These are phyloP conservation scores for Naumovozyma castellii DNA, from an alignment of 805 yeast genomes.

Conservation along the genomic window DNA sequence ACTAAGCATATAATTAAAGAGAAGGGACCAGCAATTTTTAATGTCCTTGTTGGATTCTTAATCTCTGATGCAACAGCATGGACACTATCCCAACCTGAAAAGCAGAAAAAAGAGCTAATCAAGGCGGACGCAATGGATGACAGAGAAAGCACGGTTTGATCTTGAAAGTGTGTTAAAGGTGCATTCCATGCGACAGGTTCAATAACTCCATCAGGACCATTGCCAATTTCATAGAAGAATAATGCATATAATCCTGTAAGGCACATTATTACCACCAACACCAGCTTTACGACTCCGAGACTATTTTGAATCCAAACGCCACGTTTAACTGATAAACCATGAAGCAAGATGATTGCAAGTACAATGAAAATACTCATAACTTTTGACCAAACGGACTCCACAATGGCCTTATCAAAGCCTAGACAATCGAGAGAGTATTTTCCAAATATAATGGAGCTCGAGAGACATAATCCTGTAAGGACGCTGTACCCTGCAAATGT, in stretches of 20 bases:
- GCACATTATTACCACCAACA: slow-evolving; percentile 44
- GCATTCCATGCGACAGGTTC: slow-evolving; percentile 5
- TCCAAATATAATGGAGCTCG: slow-evolving; percentile 53
- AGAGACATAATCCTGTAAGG: slow-evolving; percentile 45
- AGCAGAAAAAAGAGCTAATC: slow-evolving; percentile 49
- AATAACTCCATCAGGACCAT: background rate
- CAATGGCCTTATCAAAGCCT: slow-evolving; percentile 33
- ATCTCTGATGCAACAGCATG: slow-evolving; percentile 55
- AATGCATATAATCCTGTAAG: slow-evolving; percentile 50
- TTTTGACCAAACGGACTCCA: slow-evolving; percentile 32
- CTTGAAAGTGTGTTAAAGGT: slow-evolving; percentile 22
- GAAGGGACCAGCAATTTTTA: slow-evolving; percentile 52
- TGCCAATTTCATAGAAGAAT: slow-evolving; percentile 25
- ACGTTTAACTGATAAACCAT: slow-evolving; percentile 48
- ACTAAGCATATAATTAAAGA: slow-evolving; percentile 39
- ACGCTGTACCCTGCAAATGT: slow-evolving; percentile 41
- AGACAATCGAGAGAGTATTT: slow-evolving; percentile 44
- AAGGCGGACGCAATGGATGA: slow-evolving; percentile 47
- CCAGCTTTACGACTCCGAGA: slow-evolving; percentile 52
- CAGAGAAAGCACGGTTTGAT: slow-evolving; percentile 27
- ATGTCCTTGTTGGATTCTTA: slow-evolving; percentile 46
- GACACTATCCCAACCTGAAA: slow-evolving; percentile 55
- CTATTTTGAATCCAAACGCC: slow-evolving; percentile 56
- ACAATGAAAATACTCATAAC: slow-evolving; percentile 36
- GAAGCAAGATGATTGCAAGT: slow-evolving; percentile 33